Conservation (phyloP, 2,329 filamentous ascomycete species). For the Sordariomycetes sp. region DNA sequence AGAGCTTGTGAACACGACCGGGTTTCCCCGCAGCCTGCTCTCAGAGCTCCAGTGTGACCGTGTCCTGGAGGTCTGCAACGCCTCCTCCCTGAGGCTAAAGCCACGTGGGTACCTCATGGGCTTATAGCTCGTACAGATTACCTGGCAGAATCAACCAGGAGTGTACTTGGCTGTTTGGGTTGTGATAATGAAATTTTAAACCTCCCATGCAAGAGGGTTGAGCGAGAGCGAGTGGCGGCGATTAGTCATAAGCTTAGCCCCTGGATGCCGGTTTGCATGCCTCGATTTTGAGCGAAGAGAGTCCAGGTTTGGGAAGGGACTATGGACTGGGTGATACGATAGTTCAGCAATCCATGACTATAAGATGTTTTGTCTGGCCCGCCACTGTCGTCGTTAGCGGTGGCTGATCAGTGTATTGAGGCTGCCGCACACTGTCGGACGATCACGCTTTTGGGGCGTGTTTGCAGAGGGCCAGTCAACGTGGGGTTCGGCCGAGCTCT, state of each 20-base stretch:
- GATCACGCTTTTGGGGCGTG: no score
- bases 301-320: no score
- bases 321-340: no score
- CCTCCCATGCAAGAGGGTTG: background rate
- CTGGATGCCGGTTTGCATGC: background rate
- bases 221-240: background rate
- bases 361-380: no score
- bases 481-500: background rate
- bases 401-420: no score
- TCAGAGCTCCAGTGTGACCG: slow-evolving; percentile 18
- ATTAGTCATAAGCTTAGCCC: background rate
- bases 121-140: background rate
- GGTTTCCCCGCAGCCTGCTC: slow-evolving; percentile 30
- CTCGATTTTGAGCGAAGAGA: background rate
- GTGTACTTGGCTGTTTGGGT: background rate
- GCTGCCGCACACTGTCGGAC: no score
- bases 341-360: no score
- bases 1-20: slow-evolving; percentile 39
- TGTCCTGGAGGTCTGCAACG: slow-evolving; percentile 31
- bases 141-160: background rate
- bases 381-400: no score
- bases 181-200: background rate
- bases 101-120: background rate
- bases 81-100: slow-evolving; percentile 29
- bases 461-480: background rate